Percentiles rank a stretch among this genome's conserved stretches.
phyloP scores from a whole-genome alignment of 139 green algal genomes.

The Coelastrella sp. region DNA sequence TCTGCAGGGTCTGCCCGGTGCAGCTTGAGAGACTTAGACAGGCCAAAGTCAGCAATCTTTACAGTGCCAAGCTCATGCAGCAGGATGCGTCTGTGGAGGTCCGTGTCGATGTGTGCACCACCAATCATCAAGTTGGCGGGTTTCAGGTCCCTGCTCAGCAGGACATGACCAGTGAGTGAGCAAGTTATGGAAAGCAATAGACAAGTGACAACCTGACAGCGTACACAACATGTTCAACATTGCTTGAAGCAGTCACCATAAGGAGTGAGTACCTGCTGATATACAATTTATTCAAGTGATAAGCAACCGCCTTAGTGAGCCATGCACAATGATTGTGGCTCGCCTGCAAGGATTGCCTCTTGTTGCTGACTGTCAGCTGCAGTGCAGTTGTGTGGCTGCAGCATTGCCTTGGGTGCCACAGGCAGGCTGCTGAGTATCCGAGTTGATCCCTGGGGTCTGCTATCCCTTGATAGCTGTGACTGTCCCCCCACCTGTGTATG shows the following conservation, averaged over 20 bases:
- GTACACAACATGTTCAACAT: neutral
- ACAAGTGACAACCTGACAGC: neutral
- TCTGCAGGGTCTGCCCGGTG: slow-evolving; percentile 39
- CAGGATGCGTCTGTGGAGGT: slow-evolving; percentile 53
- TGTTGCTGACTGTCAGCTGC: neutral
- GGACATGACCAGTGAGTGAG: neutral
- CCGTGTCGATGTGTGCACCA: slow-evolving; percentile 55
- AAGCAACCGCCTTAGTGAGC: too few species aligned
- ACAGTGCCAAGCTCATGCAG: slow-evolving; percentile 79
- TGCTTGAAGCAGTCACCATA: neutral
- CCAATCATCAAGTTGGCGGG: slow-evolving; percentile 94
- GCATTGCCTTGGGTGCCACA: neutral
- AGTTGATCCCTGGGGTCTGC: too few species aligned
- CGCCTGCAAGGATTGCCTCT: neutral
- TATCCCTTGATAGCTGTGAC: neutral
- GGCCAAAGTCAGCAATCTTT: slow-evolving; percentile 92
- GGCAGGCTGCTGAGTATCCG: too few species aligned
- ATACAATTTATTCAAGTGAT: too few species aligned
- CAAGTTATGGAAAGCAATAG: neutral
- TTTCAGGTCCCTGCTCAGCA: slow-evolving; percentile 82
- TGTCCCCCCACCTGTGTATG: slow-evolving; percentile 53
- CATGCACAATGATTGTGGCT: too few species aligned
- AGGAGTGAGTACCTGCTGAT: neutral
- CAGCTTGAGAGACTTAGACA: slow-evolving; percentile 88
- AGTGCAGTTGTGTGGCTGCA: neutral